A percentile compares a stretch with the other conserved stretches of the same genome.
These are phyloP conservation scores for Cladophialophora chaetospira DNA, from an alignment of 2,329 filamentous ascomycete species.

Conservation along the genomic window DNA sequence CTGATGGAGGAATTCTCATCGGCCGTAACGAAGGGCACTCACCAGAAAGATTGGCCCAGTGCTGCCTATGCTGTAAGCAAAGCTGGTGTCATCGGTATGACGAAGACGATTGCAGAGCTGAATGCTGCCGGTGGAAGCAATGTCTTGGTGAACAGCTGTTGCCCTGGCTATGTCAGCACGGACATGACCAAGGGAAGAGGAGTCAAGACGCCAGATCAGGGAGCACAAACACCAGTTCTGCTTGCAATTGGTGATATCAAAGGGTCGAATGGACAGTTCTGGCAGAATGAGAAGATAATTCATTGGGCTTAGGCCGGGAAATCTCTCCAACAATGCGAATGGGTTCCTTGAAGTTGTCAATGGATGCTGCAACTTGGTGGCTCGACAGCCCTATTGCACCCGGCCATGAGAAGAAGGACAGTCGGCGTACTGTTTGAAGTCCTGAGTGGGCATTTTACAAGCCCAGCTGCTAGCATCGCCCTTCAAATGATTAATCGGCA, in stretches of 20 bases:
- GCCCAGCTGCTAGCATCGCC: too few species aligned
- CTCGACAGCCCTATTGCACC: too few species aligned
- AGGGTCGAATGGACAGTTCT: slow-evolving; percentile 43
- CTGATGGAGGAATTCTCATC: slow-evolving; percentile 54
- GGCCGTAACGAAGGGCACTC: slow-evolving; percentile 51
- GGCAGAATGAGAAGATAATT: slow-evolving; percentile 41
- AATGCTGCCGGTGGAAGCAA: slow-evolving; percentile 39
- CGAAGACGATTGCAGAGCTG: slow-evolving; percentile 41
- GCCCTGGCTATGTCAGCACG: slow-evolving; percentile 51
- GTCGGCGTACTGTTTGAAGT: too few species aligned
- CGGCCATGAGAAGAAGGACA: too few species aligned
- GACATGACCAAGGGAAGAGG: slow-evolving; percentile 50
- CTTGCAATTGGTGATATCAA: slow-evolving; percentile 46
- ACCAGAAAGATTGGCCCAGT: slow-evolving; percentile 51
- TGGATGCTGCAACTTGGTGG: too few species aligned
- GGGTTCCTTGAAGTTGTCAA: too few species aligned
- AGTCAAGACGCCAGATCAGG: slow-evolving; percentile 46
- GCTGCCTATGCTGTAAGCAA: slow-evolving; percentile 54
- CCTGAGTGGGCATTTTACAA: too few species aligned
- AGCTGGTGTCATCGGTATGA: slow-evolving; percentile 48
- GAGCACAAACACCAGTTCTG: slow-evolving; percentile 48
- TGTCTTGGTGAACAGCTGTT: slow-evolving; percentile 45
- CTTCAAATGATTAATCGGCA: too few species aligned
- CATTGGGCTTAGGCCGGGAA: slow-evolving; percentile 16
- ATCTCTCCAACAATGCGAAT: too few species aligned